These are phyloP conservation scores for Fistulinella staudtii DNA, from an alignment of 1,284 basidiomycete genomes.

Conservation along the genomic window DNA sequence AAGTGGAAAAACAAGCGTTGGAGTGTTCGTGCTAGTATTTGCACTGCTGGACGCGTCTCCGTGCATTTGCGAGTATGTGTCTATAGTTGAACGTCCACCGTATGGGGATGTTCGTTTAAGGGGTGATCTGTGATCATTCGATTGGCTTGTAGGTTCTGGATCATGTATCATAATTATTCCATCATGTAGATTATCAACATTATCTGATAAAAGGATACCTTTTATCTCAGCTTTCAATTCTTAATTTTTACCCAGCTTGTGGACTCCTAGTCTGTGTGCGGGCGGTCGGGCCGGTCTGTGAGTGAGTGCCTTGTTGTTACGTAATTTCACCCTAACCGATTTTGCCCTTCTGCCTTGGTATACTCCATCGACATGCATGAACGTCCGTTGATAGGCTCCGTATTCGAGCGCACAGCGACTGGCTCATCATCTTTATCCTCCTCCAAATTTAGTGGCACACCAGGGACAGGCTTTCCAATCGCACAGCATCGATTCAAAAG, in stretches of 20 bases:
- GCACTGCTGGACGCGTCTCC: neutral
- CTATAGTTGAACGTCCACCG: no score
- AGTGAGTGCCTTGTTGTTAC: neutral
- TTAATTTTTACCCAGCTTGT: no score
- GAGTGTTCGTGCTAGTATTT: neutral
- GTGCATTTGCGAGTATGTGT: neutral
- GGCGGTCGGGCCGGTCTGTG: neutral
- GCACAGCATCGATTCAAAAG: constrained; percentile 61
- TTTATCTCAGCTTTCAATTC: no score
- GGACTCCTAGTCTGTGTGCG: no score
- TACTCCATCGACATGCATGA: constrained; percentile 8
- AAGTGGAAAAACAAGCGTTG: neutral
- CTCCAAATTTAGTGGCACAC: constrained; percentile 26
- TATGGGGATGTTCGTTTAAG: no score
- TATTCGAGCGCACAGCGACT: constrained; percentile 50
- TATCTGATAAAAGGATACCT: no score
- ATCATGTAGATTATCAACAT: no score
- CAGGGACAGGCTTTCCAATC: constrained; percentile 51
- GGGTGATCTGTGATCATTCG: no score
- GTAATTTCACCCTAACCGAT: neutral
- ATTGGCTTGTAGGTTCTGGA: no score
- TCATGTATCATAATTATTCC: no score
- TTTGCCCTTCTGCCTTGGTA: neutral
- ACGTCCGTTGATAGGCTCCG: constrained; percentile 47
- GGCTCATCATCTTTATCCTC: constrained; percentile 30